These are phyloP conservation scores for Pseudomassariella vexata DNA, from an alignment of 2,329 filamentous ascomycete genomes.

Conservation along the genomic window DNA sequence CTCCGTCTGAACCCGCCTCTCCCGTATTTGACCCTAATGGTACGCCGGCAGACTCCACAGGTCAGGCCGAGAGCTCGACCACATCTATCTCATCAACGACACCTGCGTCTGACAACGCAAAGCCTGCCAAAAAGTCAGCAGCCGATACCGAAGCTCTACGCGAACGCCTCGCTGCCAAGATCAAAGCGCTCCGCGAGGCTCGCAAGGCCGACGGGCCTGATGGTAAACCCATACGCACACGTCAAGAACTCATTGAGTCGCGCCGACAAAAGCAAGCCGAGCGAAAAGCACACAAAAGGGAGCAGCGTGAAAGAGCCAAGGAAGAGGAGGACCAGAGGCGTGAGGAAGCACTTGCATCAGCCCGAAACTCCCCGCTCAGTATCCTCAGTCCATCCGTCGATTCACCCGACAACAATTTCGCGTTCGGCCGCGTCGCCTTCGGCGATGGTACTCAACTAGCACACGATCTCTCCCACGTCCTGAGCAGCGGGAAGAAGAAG, in stretches of 20 bases:
- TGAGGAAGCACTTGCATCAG: conserved; percentile 54
- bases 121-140: conserved; percentile 61
- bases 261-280: conserved; percentile 82
- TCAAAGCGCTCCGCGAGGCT: conserved; percentile 77
- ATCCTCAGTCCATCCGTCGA: conserved; percentile 52
- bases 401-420: conserved; percentile 62
- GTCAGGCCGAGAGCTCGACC: conserved; percentile 48
- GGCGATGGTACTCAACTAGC: conserved; percentile 77
- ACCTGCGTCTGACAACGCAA: conserved; percentile 54
- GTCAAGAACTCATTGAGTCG: conserved; percentile 87
- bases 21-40: conserved; percentile 54
- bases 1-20: conserved; percentile 50
- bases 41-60: conserved; percentile 31
- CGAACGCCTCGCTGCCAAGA: conserved; percentile 72
- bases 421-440: conserved; percentile 89
- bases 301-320: conserved; percentile 69
- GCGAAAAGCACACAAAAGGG: conserved; percentile 84
- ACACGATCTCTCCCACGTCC: conserved; percentile 55
- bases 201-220: conserved; percentile 83
- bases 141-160: conserved; percentile 70
- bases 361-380: conserved; percentile 53
- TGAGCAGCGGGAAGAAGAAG: conserved; percentile 68
- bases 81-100: conserved; percentile 67
- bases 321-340: conserved; percentile 68
- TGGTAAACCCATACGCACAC: conserved; percentile 74